Percentiles rank a stretch among this genome's conserved stretches.
phyloP scores from a whole-genome alignment of 352 stramenopile genomes.

The Phytophthora multivora region DNA sequence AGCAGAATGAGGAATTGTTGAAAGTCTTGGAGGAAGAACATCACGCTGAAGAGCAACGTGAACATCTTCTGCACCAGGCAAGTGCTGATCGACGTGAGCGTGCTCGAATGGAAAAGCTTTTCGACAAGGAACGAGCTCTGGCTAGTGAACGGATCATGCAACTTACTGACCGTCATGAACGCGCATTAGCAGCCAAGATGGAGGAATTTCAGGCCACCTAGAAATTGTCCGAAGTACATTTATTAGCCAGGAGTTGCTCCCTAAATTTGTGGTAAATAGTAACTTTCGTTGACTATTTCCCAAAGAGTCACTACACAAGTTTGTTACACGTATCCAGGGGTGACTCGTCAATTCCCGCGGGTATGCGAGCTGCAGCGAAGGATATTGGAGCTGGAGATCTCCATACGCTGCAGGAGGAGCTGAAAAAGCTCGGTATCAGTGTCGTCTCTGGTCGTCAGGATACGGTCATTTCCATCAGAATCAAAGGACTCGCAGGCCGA shows the following conservation, averaged over 20 bases:
- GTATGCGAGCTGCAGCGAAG: slow-evolving; percentile 20
- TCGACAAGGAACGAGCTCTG: slow-evolving; percentile 65
- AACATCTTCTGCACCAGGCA: slow-evolving; percentile 61
- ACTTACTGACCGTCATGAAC: slow-evolving; percentile 74
- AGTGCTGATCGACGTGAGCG: slow-evolving; percentile 40
- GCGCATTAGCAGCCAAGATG: slow-evolving; percentile 49
- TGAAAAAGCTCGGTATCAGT: slow-evolving; percentile 78
- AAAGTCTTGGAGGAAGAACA: slow-evolving; percentile 79
- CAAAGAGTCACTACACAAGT: slow-evolving; percentile 13
- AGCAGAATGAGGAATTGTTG: slow-evolving; percentile 78
- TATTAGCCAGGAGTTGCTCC: no score
- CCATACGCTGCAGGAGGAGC: slow-evolving; percentile 70
- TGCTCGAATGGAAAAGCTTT: slow-evolving; percentile 68
- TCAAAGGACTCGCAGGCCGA: slow-evolving; percentile 72
- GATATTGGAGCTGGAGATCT: slow-evolving; percentile 35
- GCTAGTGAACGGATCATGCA: slow-evolving; percentile 86
- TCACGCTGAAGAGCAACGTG: slow-evolving; percentile 79
- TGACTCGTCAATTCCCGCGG: slow-evolving; percentile 24
- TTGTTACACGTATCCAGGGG: slow-evolving; percentile 7
- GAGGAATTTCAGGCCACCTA: slow-evolving; percentile 19
- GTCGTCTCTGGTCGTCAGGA: slow-evolving; percentile 79
- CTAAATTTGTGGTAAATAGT: no score
- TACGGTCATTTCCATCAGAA: slow-evolving; percentile 77
- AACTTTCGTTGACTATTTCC: not conserved
- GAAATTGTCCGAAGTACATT: slow-evolving; percentile 1